These are phyloP conservation scores for Bisporella sp. DNA, from an alignment of 2,329 filamentous ascomycete species.

Conservation along the genomic window DNA sequence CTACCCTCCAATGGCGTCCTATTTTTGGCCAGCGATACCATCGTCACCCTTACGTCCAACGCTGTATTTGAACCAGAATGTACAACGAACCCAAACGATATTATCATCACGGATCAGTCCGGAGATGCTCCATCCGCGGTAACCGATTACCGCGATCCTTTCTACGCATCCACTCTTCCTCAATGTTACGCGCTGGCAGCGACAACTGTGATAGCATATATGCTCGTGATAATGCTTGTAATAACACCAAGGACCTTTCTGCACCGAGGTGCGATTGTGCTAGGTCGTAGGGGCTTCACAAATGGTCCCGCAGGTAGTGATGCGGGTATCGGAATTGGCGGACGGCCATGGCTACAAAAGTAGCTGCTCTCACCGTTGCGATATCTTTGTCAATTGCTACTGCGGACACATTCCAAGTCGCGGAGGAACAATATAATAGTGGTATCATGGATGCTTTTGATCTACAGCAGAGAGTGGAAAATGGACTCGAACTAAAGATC, in stretches of 20 bases:
- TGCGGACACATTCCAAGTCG: constrained; percentile 81
- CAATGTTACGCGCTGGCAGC: constrained; percentile 90
- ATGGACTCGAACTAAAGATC: constrained; percentile 78
- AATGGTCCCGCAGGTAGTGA: constrained; percentile 64
- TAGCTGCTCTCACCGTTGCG: constrained; percentile 65
- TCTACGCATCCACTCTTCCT: constrained; percentile 89
- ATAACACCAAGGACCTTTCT: constrained; percentile 89
- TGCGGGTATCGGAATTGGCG: constrained; percentile 76
- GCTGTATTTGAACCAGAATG: constrained; percentile 43
- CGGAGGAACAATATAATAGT: constrained; percentile 69
- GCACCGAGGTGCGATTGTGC: constrained; percentile 73
- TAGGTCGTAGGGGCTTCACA: constrained; percentile 78
- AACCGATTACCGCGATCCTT: constrained; percentile 68
- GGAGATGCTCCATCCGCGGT: constrained; percentile 11
- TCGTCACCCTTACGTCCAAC: constrained; percentile 37
- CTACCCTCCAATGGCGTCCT: constrained; percentile 52
- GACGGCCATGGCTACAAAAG: constrained; percentile 86
- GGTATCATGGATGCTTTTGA: constrained; percentile 74
- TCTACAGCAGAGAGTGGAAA: constrained; percentile 73
- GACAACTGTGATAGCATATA: constrained; percentile 81
- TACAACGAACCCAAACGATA: constrained; percentile 30
- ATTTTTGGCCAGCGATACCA: constrained; percentile 26
- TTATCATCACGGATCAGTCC: constrained; percentile 17
- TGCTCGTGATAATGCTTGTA: constrained; percentile 84
- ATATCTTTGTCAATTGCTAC: constrained; percentile 92